A percentile compares a stretch with the other conserved stretches of the same genome.
Conservation (phyloP, 1,284 basidiomycete genomes). For the Ganoderma sinense region DNA sequence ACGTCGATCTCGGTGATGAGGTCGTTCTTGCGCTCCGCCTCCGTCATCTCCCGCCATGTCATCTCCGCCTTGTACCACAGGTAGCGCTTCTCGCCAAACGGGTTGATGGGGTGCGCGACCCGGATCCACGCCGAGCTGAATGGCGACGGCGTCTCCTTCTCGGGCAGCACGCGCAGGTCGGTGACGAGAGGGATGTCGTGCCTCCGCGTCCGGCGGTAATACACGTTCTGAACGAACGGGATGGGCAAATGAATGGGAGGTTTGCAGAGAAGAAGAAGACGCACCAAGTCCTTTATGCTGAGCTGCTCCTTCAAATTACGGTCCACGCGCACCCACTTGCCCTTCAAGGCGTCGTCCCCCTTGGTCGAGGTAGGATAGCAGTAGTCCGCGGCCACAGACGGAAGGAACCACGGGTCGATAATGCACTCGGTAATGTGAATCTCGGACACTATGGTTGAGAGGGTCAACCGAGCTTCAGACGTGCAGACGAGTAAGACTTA, state of each 20-base stretch:
- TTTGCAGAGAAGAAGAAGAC: conserved; percentile 7
- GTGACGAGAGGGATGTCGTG: conserved; percentile 77
- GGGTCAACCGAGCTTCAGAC: neutral
- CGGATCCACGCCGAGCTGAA: conserved; percentile 61
- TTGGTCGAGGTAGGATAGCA: conserved; percentile 77
- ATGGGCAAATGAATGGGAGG: neutral
- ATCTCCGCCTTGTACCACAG: conserved; percentile 82
- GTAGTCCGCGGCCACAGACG: conserved; percentile 44
- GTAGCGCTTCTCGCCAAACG: conserved; percentile 48
- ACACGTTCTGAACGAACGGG: conserved; percentile 62
- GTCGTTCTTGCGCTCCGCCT: conserved; percentile 60
- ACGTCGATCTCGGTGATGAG: conserved; percentile 91
- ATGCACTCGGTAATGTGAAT: conserved; percentile 78
- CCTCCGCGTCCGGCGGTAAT: conserved; percentile 85
- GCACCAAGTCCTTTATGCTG: conserved; percentile 31
- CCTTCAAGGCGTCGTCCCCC: conserved; percentile 80
- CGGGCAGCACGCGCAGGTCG: conserved; percentile 62
- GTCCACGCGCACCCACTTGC: conserved; percentile 88
- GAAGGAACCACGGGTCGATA: conserved; percentile 62
- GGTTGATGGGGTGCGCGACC: conserved; percentile 44
- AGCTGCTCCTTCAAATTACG: conserved; percentile 77
- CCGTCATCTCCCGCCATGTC: conserved; percentile 60
- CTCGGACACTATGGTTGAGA: conserved; percentile 69
- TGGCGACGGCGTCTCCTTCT: conserved; percentile 55
- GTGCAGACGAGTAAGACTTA: conserved; percentile 9